Base-by-base conservation (phyloP, 805 yeast species). In the Starmerella ratchasimensis region DNA sequence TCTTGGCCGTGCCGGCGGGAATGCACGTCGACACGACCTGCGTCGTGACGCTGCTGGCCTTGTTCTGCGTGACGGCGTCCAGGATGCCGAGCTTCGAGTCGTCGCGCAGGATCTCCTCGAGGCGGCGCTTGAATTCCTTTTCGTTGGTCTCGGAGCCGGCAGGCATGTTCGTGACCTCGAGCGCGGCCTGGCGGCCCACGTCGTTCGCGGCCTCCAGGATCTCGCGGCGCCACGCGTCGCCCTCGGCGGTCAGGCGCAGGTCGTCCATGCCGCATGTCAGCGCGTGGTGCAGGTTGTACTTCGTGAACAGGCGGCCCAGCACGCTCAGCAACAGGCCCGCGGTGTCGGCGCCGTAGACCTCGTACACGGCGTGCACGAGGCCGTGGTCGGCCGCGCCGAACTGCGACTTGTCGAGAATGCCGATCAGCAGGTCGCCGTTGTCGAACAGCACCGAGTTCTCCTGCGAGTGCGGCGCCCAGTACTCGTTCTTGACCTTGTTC, bases 251-350 rank as follows among this genome's bases (percentile, higher is more conserved):
- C 50, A 93, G 69, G 57, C 94, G 74, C 59, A 90, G 68, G 65
- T 90, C 99, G 59, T 90, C 99, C 98, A 90, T 93, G 71, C 99
- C 98, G 76, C 99, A 90, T 6, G 98, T 90, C 57, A 90, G 81
- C 1, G 95, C 97, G 41, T 82, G 80, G 64, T 74, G 70, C 72
- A 79, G 86, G 54, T 79, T 84, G 60, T 83, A 90, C 59, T 81
- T 83, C 17, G 99, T 93, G 64, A 93, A 88, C 38, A 90, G 67
- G 53, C 98, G 72, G 47, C 98, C 97, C 44, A 90, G 68, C n/a
- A 88, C 93, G 34, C 93, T 79, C 34, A 90, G 65, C 5, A 90
- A 71, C 55, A 80, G 78, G 43, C 96, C 95, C 16, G 97, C 95
- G 52, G 76, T 71, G 35, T 71, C 72, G 9, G 95, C 76, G 11